Percentiles rank a stretch among this genome's conserved stretches.
Conservation (phyloP, 2,329 filamentous ascomycete species). For the Talaromyces albobiverticillius region DNA sequence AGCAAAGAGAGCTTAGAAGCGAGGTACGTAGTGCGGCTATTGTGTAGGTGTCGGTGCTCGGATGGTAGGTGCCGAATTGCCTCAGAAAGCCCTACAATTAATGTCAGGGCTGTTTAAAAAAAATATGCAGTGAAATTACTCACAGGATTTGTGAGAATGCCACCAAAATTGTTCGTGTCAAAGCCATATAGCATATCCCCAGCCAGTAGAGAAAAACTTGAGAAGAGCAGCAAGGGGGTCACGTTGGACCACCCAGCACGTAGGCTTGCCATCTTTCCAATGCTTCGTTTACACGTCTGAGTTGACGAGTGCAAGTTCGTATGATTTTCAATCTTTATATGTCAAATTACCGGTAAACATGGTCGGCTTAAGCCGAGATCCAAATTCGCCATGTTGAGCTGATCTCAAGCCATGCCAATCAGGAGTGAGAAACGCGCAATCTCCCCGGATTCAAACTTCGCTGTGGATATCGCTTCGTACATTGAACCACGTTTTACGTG, state of each 20-base stretch:
- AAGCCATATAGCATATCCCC: constrained; percentile 23
- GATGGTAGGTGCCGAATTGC: constrained; percentile 4
- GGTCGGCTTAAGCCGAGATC: no score
- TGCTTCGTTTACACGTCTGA: no score
- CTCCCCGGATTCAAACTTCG: no score
- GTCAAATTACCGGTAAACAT: no score
- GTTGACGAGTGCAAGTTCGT: no score
- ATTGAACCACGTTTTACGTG: no score
- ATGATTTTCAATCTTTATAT: no score
- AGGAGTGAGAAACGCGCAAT: no score
- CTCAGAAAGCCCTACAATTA: neutral
- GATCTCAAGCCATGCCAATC: no score
- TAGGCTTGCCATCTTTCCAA: neutral
- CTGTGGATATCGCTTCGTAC: no score
- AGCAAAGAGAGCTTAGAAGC: constrained; percentile 16
- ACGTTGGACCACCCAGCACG: neutral
- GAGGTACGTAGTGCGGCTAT: constrained; percentile 16
- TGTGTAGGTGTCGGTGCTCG: constrained; percentile 11
- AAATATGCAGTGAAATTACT: constrained; percentile 2
- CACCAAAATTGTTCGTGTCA: constrained; percentile 21
- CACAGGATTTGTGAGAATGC: constrained; percentile 20
- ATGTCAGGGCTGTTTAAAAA: neutral
- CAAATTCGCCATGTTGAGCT: no score
- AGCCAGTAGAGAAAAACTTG: constrained; percentile 20
- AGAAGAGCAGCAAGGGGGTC: constrained; percentile 20